These are phyloP conservation scores for Escallonia herrerae DNA, from an alignment of 129 eudicot genomes.

Conservation along the genomic window DNA sequence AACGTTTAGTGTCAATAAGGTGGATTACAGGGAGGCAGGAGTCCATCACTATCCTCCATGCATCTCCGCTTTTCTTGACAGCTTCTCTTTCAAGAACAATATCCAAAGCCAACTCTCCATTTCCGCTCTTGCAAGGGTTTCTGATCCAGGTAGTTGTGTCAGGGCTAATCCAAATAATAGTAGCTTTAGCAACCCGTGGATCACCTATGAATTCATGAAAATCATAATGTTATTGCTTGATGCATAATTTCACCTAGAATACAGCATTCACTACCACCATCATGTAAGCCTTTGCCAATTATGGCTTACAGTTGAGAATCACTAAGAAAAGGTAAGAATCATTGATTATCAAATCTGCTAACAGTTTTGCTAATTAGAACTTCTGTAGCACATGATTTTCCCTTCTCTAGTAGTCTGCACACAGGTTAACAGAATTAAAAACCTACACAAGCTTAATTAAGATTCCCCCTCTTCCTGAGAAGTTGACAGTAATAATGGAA, in stretches of 20 bases:
- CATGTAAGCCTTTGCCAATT: background rate
- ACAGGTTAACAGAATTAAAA: no score
- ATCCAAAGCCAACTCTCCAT: constrained; percentile 79
- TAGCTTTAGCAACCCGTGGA: constrained; percentile 68
- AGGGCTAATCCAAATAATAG: constrained; percentile 68
- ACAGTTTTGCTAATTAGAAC: no score
- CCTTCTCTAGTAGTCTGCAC: no score
- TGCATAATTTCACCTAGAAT: background rate
- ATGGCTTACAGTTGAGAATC: no score
- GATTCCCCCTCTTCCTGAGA: no score
- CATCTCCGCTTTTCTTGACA: constrained; percentile 82
- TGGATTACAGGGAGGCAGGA: constrained; percentile 83
- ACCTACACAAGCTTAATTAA: no score
- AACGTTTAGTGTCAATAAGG: constrained; percentile 68
- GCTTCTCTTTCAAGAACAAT: constrained; percentile 73
- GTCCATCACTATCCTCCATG: constrained; percentile 85
- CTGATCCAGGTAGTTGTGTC: constrained; percentile 70
- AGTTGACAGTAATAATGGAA: no score
- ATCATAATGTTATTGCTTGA: background rate
- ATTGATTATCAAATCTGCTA: no score
- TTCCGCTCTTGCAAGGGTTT: constrained; percentile 40
- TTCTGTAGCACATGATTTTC: no score
- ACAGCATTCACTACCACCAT: background rate
- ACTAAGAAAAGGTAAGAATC: no score
- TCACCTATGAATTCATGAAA: constrained; percentile 52